phyloP scores from a whole-genome alignment of 2,329 filamentous ascomycete species.

The Venturia asperata region DNA sequence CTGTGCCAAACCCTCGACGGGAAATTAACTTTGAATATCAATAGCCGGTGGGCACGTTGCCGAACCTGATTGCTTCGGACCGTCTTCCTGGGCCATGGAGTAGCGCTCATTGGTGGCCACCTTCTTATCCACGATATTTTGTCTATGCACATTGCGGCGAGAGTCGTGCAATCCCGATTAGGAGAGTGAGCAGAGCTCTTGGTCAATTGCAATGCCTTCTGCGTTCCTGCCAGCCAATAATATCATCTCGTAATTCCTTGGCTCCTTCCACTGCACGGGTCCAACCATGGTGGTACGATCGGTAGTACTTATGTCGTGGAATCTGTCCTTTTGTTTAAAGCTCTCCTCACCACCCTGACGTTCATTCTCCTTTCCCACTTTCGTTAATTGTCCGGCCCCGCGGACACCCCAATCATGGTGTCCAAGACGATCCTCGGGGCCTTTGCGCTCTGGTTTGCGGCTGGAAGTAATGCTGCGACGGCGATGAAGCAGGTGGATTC shows the following conservation, averaged over 20 bases:
- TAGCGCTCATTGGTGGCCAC: not conserved
- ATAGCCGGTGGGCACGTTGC: constrained; percentile 1
- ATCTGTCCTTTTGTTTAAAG: not conserved
- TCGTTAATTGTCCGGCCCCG: not conserved
- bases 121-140: not conserved
- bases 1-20: not conserved
- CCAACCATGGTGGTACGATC: not conserved
- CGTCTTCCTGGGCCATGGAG: not conserved
- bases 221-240: not conserved
- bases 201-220: not conserved
- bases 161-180: not conserved
- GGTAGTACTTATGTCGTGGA: not conserved
- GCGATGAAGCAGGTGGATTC: constrained; percentile 12
- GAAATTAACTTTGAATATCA: not conserved
- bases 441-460: constrained; percentile 8
- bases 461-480: constrained; percentile 3
- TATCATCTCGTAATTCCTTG: not conserved
- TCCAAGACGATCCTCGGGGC: constrained; percentile 6
- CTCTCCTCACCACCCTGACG: not conserved
- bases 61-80: not conserved
- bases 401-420: constrained; percentile 2
- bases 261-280: not conserved
- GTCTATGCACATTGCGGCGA: constrained; percentile 4
- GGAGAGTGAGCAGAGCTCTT: not conserved
- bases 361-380: not conserved